Evolutionary conservation across 306 rosid genomes (phyloP), one percentile per base, ranked within the genome.

Genomic region (Neltuma alba): DNA sequence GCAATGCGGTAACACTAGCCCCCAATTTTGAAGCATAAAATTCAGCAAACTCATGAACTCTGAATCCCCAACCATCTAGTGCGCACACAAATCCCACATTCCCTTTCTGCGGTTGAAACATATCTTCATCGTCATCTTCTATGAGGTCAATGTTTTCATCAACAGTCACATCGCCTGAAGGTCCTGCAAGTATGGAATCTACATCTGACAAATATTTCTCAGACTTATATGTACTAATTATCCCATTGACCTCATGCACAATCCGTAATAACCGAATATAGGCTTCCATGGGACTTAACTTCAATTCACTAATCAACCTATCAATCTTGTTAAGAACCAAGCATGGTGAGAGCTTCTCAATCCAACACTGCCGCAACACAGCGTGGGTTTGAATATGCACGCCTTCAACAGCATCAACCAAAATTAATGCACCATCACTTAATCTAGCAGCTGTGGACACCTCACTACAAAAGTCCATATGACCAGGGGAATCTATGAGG

Each of bases 331-430:
- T 94, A 41, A 94, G 92, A 37, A 94, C 97, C 52, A 94, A 72
- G 60, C 97, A 92, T 0, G 98, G 98, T 0, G 93, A 85, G 10
- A 94, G 90, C 78, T 80, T 89, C 88, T 94, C 97, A 36, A 89
- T 86, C 98, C 94, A 94, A 80, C 97, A 92, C 81, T 94, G 98
- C 61, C 98, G 96, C 70, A 94, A 82, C 12, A 91, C 97, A 5
- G 98, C 97, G 74, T 91, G 98, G 21, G 97, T 94, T 62, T 94
- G 97, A 48, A 94, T 94, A 81, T 92, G 97, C 54, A 94, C 97
- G 21, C 98, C 98, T 47, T 92, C 97, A 10, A 94, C 98, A 21
- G 92, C 93, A 74, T 94, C 98, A 16, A 94, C 98, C 37, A 94
- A 82, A 52, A 94, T 75, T 67, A 94, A 84, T 0, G 97, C 98